Evolutionary conservation across 1,284 basidiomycete genomes (phyloP).

Genomic region (Puccinia sorghi): DNA sequence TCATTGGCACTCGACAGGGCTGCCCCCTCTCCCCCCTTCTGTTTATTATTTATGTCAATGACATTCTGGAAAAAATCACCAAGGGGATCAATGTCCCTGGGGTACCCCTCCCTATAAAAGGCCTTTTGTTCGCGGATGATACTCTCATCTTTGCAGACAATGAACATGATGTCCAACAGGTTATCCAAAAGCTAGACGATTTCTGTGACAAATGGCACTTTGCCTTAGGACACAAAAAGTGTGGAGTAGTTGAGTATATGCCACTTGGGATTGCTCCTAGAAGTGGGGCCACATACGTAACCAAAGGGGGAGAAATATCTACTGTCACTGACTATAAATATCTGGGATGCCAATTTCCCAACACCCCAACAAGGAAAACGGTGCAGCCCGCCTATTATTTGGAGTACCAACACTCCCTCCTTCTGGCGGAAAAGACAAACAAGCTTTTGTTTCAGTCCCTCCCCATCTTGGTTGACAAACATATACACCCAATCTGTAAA

Average conservation of each 20-base stretch:
- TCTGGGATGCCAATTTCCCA: conserved; percentile 1
- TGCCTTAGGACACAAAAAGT: conserved; percentile 17
- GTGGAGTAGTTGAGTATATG: conserved; percentile 2
- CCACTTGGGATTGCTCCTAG: background rate
- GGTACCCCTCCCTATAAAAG: background rate
- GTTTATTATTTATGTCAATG: conserved; percentile 36
- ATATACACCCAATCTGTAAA: background rate
- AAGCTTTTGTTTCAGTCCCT: background rate
- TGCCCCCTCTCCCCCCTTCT: conserved; percentile 23
- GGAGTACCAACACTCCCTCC: background rate
- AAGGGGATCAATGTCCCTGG: background rate
- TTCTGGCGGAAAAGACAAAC: background rate
- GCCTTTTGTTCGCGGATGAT: conserved; percentile 33
- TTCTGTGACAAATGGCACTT: conserved; percentile 24
- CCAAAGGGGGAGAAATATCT: background rate
- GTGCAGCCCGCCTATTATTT: background rate
- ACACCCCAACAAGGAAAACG: background rate
- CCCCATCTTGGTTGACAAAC: background rate
- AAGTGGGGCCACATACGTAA: background rate
- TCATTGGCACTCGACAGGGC: conserved; percentile 2
- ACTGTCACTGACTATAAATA: background rate
- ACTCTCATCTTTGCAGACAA: conserved; percentile 7
- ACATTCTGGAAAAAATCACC: background rate
- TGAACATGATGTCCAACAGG: background rate
- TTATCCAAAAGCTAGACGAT: background rate